Evolutionary conservation across 192 early-diverging fungal species (phyloP).

Genomic region (Jimgerdemannia flammicorona): DNA sequence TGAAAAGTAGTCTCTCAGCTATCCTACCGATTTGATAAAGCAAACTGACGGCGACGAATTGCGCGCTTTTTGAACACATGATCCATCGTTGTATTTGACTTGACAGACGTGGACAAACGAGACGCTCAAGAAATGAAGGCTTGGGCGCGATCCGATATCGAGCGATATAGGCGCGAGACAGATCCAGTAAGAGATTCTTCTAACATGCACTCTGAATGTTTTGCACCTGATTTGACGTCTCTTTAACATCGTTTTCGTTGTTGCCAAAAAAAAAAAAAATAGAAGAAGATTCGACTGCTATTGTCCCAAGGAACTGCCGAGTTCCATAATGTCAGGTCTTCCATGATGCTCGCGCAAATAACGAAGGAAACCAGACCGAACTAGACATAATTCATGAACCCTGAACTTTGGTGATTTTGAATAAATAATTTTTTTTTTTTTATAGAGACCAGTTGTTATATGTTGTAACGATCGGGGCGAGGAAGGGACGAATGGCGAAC

Average conservation of each 20-base stretch:
- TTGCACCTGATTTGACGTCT: background rate
- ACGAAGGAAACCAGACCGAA: background rate
- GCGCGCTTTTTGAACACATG: too few relatives aligned
- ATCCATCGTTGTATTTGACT: too few relatives aligned
- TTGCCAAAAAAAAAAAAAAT: background rate
- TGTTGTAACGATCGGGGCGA: too few relatives aligned
- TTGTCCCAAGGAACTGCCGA: background rate
- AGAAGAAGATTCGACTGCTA: background rate
- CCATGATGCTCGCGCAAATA: background rate
- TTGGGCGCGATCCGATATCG: constrained; percentile 48
- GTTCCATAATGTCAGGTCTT: background rate
- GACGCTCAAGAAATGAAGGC: constrained; percentile 32
- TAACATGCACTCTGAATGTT: background rate
- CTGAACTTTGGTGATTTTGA: too few relatives aligned
- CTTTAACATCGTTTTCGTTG: background rate
- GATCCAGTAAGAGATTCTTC: constrained; percentile 27
- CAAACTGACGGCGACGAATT: background rate
- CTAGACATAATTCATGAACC: too few relatives aligned
- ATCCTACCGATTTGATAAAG: background rate
- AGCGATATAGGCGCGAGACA: constrained; percentile 35
- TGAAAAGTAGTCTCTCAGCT: constrained; percentile 17
- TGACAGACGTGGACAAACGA: constrained; percentile 22
- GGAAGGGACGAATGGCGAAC: too few relatives aligned
- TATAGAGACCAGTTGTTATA: too few relatives aligned
- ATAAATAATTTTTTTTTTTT: too few relatives aligned